phyloP scores from a whole-genome alignment of 768 basidiomycete species.

The Pleurotus eryngii region DNA sequence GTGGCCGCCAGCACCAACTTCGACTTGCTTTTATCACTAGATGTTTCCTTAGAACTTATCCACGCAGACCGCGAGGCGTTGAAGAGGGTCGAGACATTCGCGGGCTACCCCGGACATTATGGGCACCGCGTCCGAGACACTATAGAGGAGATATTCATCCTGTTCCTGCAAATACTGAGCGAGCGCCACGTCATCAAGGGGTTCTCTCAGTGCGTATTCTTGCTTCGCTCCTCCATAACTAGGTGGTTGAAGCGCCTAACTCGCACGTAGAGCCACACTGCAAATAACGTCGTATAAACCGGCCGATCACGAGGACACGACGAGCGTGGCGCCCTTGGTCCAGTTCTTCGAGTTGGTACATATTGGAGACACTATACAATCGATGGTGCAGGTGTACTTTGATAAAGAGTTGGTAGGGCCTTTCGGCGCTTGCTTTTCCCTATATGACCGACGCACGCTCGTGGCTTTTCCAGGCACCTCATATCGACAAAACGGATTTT shows the following conservation, averaged over 20 bases:
- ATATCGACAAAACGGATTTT: slow-evolving; percentile 93
- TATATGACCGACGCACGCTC: neutral
- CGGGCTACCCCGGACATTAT: slow-evolving; percentile 80
- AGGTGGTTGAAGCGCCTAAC: slow-evolving; percentile 3
- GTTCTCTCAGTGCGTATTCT: slow-evolving; percentile 55
- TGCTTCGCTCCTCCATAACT: slow-evolving; percentile 13
- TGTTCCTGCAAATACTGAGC: slow-evolving; percentile 74
- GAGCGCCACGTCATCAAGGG: slow-evolving; percentile 79
- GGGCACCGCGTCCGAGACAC: slow-evolving; percentile 88
- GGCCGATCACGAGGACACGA: slow-evolving; percentile 76
- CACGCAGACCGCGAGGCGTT: slow-evolving; percentile 89
- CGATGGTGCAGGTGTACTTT: slow-evolving; percentile 97
- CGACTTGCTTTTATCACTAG: slow-evolving; percentile 88
- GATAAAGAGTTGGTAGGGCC: slow-evolving; percentile 85
- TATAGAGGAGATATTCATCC: slow-evolving; percentile 89
- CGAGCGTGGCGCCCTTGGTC: slow-evolving; percentile 85
- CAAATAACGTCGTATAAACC: slow-evolving; percentile 91
- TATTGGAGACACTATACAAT: slow-evolving; percentile 95
- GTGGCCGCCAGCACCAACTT: slow-evolving; percentile 37
- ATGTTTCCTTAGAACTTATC: slow-evolving; percentile 87
- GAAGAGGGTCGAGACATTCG: slow-evolving; percentile 90
- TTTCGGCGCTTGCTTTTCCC: neutral
- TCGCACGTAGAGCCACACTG: slow-evolving; percentile 64
- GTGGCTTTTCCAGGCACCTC: slow-evolving; percentile 51
- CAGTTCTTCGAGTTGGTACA: slow-evolving; percentile 99